Percentiles rank a stretch among this genome's conserved stretches.
phyloP scores from a whole-genome alignment of 805 yeast species.

The Spathaspora sp. region DNA sequence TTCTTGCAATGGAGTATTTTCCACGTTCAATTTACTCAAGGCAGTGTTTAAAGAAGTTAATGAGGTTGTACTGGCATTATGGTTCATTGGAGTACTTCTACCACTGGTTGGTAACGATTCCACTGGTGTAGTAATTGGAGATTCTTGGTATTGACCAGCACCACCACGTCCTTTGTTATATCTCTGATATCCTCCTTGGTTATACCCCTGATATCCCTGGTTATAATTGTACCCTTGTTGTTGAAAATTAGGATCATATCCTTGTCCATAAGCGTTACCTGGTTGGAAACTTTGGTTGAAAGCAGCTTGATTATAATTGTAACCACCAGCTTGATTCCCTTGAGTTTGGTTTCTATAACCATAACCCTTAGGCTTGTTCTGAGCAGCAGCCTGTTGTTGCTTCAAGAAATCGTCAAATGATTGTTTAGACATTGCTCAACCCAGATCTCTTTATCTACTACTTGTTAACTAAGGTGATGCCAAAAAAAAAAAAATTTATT shows the following conservation, averaged over 20 bases:
- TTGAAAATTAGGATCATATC: conserved; percentile 9
- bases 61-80: conserved; percentile 61
- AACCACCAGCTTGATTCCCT: conserved; percentile 2
- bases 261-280: conserved; percentile 11
- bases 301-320: background rate
- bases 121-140: conserved; percentile 18
- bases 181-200: conserved; percentile 2
- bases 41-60: conserved; percentile 71
- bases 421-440: conserved; percentile 12
- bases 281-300: conserved; percentile 2
- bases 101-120: conserved; percentile 35
- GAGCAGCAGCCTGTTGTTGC: conserved; percentile 38
- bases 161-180: conserved; percentile 3
- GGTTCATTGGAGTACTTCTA: conserved; percentile 28
- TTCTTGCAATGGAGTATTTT: conserved; percentile 63
- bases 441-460: background rate
- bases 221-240: conserved; percentile 5
- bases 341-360: conserved; percentile 18
- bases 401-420: conserved; percentile 53
- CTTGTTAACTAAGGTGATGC: background rate
- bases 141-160: conserved; percentile 1
- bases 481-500: background rate
- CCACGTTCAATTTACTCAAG: conserved; percentile 53
- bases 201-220: conserved; percentile 4
- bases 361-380: conserved; percentile 28